phyloP scores from a whole-genome alignment of 2,329 filamentous ascomycete genomes.

The Aspergillus alliaceus region DNA sequence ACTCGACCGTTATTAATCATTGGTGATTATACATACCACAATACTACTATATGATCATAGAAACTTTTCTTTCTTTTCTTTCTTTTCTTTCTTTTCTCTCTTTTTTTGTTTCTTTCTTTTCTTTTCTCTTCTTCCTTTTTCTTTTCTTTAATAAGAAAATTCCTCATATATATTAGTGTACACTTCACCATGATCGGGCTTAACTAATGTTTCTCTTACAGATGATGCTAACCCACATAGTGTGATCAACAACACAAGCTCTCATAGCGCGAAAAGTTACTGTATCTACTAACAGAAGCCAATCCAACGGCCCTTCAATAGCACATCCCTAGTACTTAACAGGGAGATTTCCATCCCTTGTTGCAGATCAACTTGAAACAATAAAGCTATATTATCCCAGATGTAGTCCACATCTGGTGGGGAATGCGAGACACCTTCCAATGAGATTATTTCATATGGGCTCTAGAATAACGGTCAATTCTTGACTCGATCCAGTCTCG shows the following conservation, averaged over 20 bases:
- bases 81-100: no score
- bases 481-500: no score
- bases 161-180: not conserved
- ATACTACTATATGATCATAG: not conserved
- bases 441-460: not conserved
- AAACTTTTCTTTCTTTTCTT: no score
- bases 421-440: not conserved
- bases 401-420: not conserved
- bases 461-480: no score
- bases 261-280: no score
- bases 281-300: no score
- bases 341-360: not conserved
- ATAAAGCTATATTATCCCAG: not conserved
- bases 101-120: no score
- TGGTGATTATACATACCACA: no score
- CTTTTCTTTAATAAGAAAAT: no score
- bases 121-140: no score
- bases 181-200: not conserved
- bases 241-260: no score
- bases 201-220: not conserved
- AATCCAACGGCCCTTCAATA: no score
- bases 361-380: not conserved
- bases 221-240: not conserved
- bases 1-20: not conserved
- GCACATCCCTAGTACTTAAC: not conserved